Conservation (phyloP, 306 rosid species). For the Begonia loranthoides region DNA sequence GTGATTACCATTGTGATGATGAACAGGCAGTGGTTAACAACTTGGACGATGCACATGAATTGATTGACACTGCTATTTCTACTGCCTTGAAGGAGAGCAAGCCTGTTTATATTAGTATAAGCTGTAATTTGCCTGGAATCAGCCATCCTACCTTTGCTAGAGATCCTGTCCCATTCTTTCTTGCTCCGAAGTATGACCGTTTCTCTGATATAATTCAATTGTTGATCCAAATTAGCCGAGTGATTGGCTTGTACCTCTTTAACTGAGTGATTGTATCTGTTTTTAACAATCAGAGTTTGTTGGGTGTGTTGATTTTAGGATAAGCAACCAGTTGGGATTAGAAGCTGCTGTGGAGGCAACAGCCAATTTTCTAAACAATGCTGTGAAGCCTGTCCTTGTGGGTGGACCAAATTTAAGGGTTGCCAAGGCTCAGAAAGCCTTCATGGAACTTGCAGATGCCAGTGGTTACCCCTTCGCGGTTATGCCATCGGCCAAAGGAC, state of each 20-base stretch:
- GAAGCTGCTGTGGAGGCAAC: slow-evolving; percentile 87
- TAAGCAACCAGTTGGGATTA: slow-evolving; percentile 58
- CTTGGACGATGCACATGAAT: slow-evolving; percentile 75
- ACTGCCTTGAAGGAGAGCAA: slow-evolving; percentile 85
- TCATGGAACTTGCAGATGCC: slow-evolving; percentile 59
- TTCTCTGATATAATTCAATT: neutral
- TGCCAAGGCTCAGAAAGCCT: slow-evolving; percentile 52
- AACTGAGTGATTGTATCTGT: too few relatives aligned
- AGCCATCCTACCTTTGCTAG: slow-evolving; percentile 62
- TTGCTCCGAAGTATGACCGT: slow-evolving; percentile 39
- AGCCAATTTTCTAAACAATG: slow-evolving; percentile 55
- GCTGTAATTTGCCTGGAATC: slow-evolving; percentile 63
- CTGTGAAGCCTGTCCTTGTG: slow-evolving; percentile 73
- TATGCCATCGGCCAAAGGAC: slow-evolving; percentile 80
- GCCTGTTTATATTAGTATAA: slow-evolving; percentile 66
- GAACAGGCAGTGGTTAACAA: slow-evolving; percentile 68
- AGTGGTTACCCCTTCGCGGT: slow-evolving; percentile 67
- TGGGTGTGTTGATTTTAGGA: slow-evolving; percentile 14
- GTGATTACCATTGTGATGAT: slow-evolving; percentile 3
- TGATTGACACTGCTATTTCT: slow-evolving; percentile 79
- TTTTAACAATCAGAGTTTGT: too few relatives aligned
- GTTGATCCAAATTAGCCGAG: neutral
- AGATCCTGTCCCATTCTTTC: slow-evolving; percentile 78
- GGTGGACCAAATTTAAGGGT: slow-evolving; percentile 74
- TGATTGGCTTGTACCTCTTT: too few relatives aligned